A percentile compares a stretch with the other conserved stretches of the same genome.
Conservation (phyloP, 2,329 filamentous ascomycete genomes). For the Pseudodiploospora longispora region DNA sequence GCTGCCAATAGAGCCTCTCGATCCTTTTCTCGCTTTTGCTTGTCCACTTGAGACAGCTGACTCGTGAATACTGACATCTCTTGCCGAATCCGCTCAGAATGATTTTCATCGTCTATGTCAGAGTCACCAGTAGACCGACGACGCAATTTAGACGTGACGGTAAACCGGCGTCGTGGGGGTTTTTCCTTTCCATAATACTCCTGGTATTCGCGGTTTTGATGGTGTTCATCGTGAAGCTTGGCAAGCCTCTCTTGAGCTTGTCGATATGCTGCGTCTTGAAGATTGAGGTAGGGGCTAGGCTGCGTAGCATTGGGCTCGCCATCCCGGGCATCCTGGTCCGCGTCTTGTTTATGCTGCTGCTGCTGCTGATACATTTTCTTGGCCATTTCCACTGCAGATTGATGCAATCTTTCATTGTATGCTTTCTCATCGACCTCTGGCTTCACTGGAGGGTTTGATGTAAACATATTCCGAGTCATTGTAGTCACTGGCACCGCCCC, state of each 20-base stretch:
- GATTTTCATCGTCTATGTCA: constrained; percentile 55
- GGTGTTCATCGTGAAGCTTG: constrained; percentile 66
- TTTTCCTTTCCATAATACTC: constrained; percentile 63
- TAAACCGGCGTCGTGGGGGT: constrained; percentile 34
- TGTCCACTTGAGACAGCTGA: constrained; percentile 59
- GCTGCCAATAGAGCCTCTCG: constrained; percentile 67
- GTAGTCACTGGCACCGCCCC: constrained; percentile 62
- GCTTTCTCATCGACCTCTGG: constrained; percentile 67
- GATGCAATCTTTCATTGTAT: constrained; percentile 63
- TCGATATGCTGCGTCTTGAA: constrained; percentile 83
- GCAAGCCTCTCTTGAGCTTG: constrained; percentile 76
- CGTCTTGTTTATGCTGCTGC: constrained; percentile 48
- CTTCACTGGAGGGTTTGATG: constrained; percentile 62
- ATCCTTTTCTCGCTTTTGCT: constrained; percentile 66
- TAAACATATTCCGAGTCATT: constrained; percentile 68
- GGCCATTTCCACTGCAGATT: constrained; percentile 84
- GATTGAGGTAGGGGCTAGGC: constrained; percentile 49
- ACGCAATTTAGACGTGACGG: constrained; percentile 47
- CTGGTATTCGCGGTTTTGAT: constrained; percentile 55
- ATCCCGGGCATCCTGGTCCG: constrained; percentile 33
- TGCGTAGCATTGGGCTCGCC: constrained; percentile 28
- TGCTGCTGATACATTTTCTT: constrained; percentile 73
- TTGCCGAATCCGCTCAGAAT: constrained; percentile 62
- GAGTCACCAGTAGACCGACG: constrained; percentile 62
- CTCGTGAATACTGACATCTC: constrained; percentile 74